phyloP scores from a whole-genome alignment of 1,139 yeast species.

The Pichiaceae sp. region DNA sequence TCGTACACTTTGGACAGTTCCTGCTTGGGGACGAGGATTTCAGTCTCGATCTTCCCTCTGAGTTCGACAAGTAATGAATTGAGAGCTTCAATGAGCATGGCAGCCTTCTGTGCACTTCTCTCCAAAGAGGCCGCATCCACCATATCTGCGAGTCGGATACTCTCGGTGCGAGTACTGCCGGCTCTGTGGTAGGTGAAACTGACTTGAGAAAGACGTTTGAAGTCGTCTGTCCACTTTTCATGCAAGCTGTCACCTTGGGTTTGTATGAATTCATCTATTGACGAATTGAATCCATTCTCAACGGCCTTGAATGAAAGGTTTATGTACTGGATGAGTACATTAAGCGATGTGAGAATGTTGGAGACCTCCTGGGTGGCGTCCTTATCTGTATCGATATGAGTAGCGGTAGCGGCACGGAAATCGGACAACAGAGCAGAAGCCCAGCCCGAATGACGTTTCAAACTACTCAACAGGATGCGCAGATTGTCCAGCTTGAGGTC shows the following conservation, averaged over 20 bases:
- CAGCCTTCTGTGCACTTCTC: conserved; percentile 23
- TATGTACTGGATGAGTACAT: conserved; percentile 51
- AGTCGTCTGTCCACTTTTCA: conserved; percentile 41
- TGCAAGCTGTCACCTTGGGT: conserved; percentile 40
- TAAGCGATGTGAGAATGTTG: conserved; percentile 41
- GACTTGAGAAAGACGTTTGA: conserved; percentile 31
- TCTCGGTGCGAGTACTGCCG: neutral
- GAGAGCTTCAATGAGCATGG: conserved; percentile 17
- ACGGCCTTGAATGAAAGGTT: conserved; percentile 31
- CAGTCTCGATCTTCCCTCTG: conserved; percentile 22
- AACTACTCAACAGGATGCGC: conserved; percentile 24
- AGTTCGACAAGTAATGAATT: conserved; percentile 20
- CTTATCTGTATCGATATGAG: conserved; percentile 7
- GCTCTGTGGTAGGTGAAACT: conserved; percentile 9
- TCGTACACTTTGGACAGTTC: conserved; percentile 18
- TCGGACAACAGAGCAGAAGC: conserved; percentile 42
- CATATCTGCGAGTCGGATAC: neutral
- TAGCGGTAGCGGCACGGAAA: conserved; percentile 23
- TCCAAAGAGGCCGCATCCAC: conserved; percentile 17
- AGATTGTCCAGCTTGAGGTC: conserved; percentile 20
- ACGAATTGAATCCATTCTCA: conserved; percentile 43
- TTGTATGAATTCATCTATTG: conserved; percentile 37
- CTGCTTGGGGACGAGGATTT: conserved; percentile 16
- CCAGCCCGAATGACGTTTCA: conserved; percentile 46
- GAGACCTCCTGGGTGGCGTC: conserved; percentile 20